Evolutionary conservation across 2,329 filamentous ascomycete species (phyloP).

Genomic region (Cladosporium cucumerinum): DNA sequence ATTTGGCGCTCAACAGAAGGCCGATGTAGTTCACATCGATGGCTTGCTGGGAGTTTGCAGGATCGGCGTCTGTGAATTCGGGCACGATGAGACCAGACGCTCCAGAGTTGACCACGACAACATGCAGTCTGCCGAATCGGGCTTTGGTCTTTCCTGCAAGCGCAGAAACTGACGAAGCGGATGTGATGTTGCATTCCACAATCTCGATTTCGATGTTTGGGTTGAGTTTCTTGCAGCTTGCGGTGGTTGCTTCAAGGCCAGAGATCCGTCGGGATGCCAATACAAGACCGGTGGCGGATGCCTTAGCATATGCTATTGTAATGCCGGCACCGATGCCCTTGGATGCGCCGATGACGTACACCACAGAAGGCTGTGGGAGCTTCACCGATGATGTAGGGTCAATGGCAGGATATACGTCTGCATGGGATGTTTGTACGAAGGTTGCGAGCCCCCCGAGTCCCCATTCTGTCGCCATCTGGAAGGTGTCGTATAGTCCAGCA

Average conservation of each 20-base stretch:
- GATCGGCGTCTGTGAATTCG: conserved; percentile 25
- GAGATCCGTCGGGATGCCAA: conserved; percentile 33
- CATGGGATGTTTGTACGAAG: conserved; percentile 11
- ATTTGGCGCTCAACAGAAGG: conserved; percentile 30
- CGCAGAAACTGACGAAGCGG: conserved; percentile 18
- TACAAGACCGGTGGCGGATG: conserved; percentile 34
- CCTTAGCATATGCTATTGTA: conserved; percentile 35
- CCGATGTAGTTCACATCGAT: conserved; percentile 31
- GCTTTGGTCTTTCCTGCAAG: conserved; percentile 21
- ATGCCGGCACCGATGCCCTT: conserved; percentile 37
- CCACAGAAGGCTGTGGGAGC: conserved; percentile 31
- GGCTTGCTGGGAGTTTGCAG: conserved; percentile 23
- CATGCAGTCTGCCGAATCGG: conserved; percentile 26
- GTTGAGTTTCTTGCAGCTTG: conserved; percentile 27
- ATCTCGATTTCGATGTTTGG: conserved; percentile 28
- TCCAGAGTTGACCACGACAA: conserved; percentile 29
- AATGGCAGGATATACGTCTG: conserved; percentile 11
- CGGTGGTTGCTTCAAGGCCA: conserved; percentile 30
- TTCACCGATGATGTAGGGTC: conserved; percentile 17
- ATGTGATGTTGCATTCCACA: conserved; percentile 28
- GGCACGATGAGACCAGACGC: conserved; percentile 22
- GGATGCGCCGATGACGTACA: conserved; percentile 38
- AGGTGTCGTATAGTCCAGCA: background rate
- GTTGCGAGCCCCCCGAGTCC: conserved; percentile 16
- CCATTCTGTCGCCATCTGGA: conserved; percentile 17